These are phyloP conservation scores for Xylaria sp. DNA, from an alignment of 2,329 filamentous ascomycete genomes.

Conservation along the genomic window DNA sequence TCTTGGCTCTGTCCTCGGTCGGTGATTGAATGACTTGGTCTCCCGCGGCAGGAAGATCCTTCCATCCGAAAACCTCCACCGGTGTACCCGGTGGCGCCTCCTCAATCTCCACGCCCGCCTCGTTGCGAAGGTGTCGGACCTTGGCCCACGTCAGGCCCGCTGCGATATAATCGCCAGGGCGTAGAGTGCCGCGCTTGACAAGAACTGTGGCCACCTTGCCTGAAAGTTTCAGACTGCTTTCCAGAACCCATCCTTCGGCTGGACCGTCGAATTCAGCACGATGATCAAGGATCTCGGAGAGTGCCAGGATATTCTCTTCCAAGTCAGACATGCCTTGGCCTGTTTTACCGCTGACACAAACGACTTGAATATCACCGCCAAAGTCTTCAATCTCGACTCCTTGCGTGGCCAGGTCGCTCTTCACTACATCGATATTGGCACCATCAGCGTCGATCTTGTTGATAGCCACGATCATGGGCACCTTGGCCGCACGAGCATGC, in stretches of 20 bases:
- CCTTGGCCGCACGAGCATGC: slow-evolving; percentile 78
- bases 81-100: slow-evolving; percentile 83
- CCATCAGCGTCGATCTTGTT: slow-evolving; percentile 94
- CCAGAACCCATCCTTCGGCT: slow-evolving; percentile 90
- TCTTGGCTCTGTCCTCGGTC: slow-evolving; percentile 71
- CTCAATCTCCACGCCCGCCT: slow-evolving; percentile 65
- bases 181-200: slow-evolving; percentile 79
- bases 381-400: slow-evolving; percentile 91
- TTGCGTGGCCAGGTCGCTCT: slow-evolving; percentile 75
- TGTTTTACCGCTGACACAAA: slow-evolving; percentile 88
- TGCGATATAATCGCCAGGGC: slow-evolving; percentile 74
- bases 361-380: slow-evolving; percentile 89
- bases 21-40: slow-evolving; percentile 80
- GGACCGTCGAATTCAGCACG: slow-evolving; percentile 70
- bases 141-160: slow-evolving; percentile 85
- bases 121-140: slow-evolving; percentile 78
- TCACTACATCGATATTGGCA: slow-evolving; percentile 75
- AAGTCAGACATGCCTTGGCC: slow-evolving; percentile 86
- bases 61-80: slow-evolving; percentile 93
- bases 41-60: slow-evolving; percentile 72
- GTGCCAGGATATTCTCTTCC: slow-evolving; percentile 81
- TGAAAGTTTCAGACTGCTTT: slow-evolving; percentile 78
- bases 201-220: slow-evolving; percentile 86
- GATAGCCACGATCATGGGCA: slow-evolving; percentile 95
- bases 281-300: slow-evolving; percentile 87